A percentile compares a stretch with the other conserved stretches of the same genome.
These are phyloP conservation scores for Tympanopsis confertula DNA, from an alignment of 2,329 filamentous ascomycete species.

Conservation along the genomic window DNA sequence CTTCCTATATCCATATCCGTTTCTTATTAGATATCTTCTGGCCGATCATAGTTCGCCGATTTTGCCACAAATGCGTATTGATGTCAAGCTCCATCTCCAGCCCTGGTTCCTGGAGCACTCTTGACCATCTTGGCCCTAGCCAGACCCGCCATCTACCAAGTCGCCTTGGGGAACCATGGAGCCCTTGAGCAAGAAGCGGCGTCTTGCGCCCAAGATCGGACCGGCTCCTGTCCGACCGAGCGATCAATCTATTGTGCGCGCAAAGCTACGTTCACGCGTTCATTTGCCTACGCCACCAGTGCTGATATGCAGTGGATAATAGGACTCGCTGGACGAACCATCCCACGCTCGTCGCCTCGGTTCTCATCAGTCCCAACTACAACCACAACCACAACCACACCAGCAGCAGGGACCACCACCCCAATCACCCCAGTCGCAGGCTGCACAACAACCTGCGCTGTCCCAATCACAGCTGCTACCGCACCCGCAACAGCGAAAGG, in stretches of 20 bases:
- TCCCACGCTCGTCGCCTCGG: too few relatives aligned
- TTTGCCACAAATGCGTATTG: too few relatives aligned
- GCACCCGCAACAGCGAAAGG: conserved; percentile 30
- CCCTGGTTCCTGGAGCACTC: too few relatives aligned
- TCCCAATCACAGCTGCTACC: background rate
- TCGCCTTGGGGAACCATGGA: too few relatives aligned
- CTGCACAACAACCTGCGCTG: too few relatives aligned
- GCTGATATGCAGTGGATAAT: background rate
- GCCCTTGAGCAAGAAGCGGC: conserved; percentile 26
- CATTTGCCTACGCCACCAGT: conserved; percentile 13
- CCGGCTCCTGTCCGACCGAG: conserved; percentile 15
- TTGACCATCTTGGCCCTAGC: too few relatives aligned
- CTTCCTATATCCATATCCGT: too few relatives aligned
- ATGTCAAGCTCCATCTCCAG: too few relatives aligned
- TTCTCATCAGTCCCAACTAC: background rate
- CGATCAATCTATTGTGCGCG: conserved; percentile 8
- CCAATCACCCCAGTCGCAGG: background rate
- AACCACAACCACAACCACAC: background rate
- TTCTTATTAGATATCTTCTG: too few relatives aligned
- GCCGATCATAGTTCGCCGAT: too few relatives aligned
- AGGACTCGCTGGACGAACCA: background rate
- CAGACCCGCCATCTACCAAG: too few relatives aligned
- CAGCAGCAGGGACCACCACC: background rate
- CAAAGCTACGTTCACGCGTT: background rate
- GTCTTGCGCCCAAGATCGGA: conserved; percentile 21